These are phyloP conservation scores for Neocatenulostroma microsporum DNA, from an alignment of 2,329 filamentous ascomycete genomes.

Conservation along the genomic window DNA sequence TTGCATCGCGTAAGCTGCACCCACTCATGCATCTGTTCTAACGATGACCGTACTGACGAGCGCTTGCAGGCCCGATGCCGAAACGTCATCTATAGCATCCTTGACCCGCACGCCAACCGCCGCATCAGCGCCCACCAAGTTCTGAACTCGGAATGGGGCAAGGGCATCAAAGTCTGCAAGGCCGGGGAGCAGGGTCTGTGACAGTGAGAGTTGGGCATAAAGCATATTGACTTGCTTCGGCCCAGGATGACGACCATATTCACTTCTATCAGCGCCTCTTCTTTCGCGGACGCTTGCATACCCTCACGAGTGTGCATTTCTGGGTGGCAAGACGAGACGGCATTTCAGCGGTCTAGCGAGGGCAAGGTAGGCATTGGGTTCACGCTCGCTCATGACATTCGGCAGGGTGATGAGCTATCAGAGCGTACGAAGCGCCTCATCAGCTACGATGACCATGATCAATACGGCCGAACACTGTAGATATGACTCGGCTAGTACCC, in stretches of 20 bases:
- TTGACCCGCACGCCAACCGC: conserved; percentile 86
- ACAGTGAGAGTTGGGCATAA: conserved; percentile 21
- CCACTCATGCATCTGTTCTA: conserved; percentile 1
- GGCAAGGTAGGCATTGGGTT: too few species aligned
- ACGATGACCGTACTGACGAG: conserved; percentile 2
- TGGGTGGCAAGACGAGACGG: too few species aligned
- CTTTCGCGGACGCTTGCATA: too few species aligned
- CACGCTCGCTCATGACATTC: too few species aligned
- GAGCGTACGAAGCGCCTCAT: too few species aligned
- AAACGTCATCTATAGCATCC: conserved; percentile 97
- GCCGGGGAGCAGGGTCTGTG: conserved; percentile 92
- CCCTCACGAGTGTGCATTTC: too few species aligned
- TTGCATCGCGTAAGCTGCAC: conserved; percentile 73
- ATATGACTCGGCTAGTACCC: too few species aligned
- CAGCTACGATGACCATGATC: too few species aligned
- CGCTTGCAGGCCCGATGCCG: conserved; percentile 74
- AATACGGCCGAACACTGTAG: too few species aligned
- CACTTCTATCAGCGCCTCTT: too few species aligned
- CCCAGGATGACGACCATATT: conserved; percentile 2
- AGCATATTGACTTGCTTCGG: neutral
- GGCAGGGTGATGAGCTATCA: too few species aligned
- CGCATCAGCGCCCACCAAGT: conserved; percentile 95
- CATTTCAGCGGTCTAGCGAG: too few species aligned
- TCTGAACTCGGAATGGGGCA: conserved; percentile 96
- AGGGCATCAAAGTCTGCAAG: conserved; percentile 94